Percentiles rank a stretch among this genome's conserved stretches.
Conservation (phyloP, 1,284 basidiomycete genomes). For the Rhodotorula sp. region DNA sequence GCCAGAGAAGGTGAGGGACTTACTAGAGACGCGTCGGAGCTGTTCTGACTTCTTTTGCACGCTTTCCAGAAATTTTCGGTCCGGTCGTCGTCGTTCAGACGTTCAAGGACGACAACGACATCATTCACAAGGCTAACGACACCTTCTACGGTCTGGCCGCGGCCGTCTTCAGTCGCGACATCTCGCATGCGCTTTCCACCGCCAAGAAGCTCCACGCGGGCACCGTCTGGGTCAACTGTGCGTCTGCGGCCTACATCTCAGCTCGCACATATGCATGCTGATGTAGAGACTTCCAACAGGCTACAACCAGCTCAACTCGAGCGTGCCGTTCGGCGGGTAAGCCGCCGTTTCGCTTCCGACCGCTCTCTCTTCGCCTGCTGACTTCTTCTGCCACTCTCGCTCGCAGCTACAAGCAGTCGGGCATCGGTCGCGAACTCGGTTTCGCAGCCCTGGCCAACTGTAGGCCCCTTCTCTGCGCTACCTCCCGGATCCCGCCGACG, state of each 20-base stretch:
- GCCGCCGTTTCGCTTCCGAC: background rate
- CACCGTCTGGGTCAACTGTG: slow-evolving; percentile 62
- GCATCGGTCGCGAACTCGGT: slow-evolving; percentile 75
- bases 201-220: slow-evolving; percentile 78
- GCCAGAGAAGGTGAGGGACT: slow-evolving; percentile 63
- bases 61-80: background rate
- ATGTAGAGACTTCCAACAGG: background rate
- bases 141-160: slow-evolving; percentile 76
- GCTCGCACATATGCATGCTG: background rate
- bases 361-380: background rate
- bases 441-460: slow-evolving; percentile 64
- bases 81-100: slow-evolving; percentile 63
- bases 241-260: background rate
- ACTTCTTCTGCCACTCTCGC: slow-evolving; percentile 68
- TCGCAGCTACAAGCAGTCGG: slow-evolving; percentile 58
- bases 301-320: slow-evolving; percentile 2
- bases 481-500: too few relatives aligned
- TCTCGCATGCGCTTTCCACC: slow-evolving; percentile 69
- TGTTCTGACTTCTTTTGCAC: background rate
- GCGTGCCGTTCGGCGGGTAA: slow-evolving; percentile 2
- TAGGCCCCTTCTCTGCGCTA: too few relatives aligned
- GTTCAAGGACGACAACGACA: slow-evolving; percentile 45
- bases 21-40: slow-evolving; percentile 51
- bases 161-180: slow-evolving; percentile 77
- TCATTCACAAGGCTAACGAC: slow-evolving; percentile 71